Conservation (phyloP, 2,329 filamentous ascomycete genomes). For the Calonectria fujianensis region DNA sequence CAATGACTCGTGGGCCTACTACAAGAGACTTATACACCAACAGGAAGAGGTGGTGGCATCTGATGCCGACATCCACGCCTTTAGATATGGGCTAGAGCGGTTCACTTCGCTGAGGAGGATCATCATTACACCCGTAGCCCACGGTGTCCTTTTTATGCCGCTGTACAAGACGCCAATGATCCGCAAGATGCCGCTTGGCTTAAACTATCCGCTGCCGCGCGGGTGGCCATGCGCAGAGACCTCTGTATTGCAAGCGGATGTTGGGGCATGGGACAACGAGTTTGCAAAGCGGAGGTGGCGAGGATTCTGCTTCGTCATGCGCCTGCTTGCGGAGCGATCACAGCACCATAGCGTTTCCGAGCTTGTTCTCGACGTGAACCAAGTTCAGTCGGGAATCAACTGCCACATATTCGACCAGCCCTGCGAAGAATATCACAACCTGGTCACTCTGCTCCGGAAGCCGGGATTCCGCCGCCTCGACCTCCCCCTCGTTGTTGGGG, state of each 20-base stretch:
- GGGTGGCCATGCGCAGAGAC: conserved; percentile 45
- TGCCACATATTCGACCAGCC: conserved; percentile 27
- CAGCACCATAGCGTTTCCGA: conserved; percentile 56
- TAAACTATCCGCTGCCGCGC: conserved; percentile 62
- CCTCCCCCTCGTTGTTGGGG: conserved; percentile 19
- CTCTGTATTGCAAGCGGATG: conserved; percentile 10
- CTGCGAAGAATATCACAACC: conserved; percentile 23
- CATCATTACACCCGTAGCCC: conserved; percentile 62
- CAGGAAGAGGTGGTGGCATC: conserved; percentile 58
- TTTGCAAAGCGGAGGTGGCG: conserved; percentile 52
- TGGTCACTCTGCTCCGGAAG: conserved; percentile 18
- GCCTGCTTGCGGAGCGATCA: conserved; percentile 36
- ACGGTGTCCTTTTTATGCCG: conserved; percentile 60
- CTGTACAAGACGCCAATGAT: conserved; percentile 66
- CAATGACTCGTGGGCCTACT: conserved; percentile 53
- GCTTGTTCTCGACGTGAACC: conserved; percentile 58
- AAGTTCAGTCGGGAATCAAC: conserved; percentile 56
- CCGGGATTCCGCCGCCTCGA: conserved; percentile 35
- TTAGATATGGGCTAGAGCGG: conserved; percentile 57
- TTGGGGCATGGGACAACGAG: background rate
- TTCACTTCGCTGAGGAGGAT: conserved; percentile 62
- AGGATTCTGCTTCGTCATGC: conserved; percentile 54
- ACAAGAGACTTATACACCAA: conserved; percentile 58
- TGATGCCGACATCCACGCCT: conserved; percentile 55
- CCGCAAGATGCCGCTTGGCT: conserved; percentile 61